These are phyloP conservation scores for Sordaria brevicollis DNA, from an alignment of 495 filamentous ascomycete genomes.

Conservation along the genomic window DNA sequence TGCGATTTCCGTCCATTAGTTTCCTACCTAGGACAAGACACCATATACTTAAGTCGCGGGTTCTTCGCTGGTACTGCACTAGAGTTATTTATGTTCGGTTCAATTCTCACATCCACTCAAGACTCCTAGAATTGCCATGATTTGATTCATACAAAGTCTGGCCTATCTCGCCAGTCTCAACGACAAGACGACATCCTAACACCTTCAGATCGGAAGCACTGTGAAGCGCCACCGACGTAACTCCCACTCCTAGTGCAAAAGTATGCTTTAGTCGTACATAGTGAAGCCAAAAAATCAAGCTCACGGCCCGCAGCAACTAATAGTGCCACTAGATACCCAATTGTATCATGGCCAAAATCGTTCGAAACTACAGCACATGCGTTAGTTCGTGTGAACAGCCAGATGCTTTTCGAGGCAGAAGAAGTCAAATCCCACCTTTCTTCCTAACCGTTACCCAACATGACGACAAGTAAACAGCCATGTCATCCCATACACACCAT, in stretches of 20 bases:
- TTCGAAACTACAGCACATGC: background rate
- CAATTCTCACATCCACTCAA: background rate
- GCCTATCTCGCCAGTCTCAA: background rate
- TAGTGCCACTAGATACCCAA: background rate
- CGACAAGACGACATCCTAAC: background rate
- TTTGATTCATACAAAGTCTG: background rate
- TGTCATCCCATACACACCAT: background rate
- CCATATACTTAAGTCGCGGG: background rate
- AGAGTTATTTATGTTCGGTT: background rate
- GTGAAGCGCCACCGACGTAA: background rate
- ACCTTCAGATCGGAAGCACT: background rate
- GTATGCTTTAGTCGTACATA: background rate
- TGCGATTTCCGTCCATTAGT: background rate
- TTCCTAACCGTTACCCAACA: background rate
- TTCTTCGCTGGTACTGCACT: background rate
- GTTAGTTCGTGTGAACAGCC: background rate
- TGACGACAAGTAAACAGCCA: background rate
- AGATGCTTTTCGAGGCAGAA: background rate
- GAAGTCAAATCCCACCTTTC: background rate
- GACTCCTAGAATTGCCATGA: background rate
- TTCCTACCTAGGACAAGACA: background rate
- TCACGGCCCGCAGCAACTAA: background rate
- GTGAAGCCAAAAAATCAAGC: background rate
- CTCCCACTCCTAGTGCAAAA: background rate
- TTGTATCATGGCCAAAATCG: background rate